Evolutionary conservation across 768 basidiomycete genomes (phyloP).

Genomic region (Polyporus arcularius): DNA sequence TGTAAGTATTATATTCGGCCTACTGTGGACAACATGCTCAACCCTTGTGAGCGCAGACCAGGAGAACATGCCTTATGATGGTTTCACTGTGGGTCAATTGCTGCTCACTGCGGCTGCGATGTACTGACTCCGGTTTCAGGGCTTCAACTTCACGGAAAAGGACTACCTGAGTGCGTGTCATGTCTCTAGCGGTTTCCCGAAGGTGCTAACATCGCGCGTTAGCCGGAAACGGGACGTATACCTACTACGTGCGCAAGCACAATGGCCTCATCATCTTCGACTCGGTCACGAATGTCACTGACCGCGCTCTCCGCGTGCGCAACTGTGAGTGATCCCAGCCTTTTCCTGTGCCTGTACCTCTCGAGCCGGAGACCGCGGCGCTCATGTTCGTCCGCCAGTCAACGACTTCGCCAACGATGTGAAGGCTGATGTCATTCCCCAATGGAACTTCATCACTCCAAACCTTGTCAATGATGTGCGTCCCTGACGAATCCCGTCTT

Average conservation of each 20-base stretch:
- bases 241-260: constrained; percentile 60
- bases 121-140: constrained; percentile 23
- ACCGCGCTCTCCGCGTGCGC: constrained; percentile 46
- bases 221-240: constrained; percentile 33
- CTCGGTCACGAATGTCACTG: constrained; percentile 44
- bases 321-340: constrained; percentile 37
- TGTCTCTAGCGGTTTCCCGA: too few relatives aligned
- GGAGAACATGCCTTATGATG: constrained; percentile 57
- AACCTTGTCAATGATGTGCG: constrained; percentile 55
- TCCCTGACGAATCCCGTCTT: not conserved
- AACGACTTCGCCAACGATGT: constrained; percentile 63
- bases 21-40: not conserved
- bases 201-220: too few relatives aligned
- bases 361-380: not conserved
- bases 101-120: not conserved
- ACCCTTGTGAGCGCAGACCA: constrained; percentile 34
- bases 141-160: constrained; percentile 38
- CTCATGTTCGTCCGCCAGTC: constrained; percentile 23
- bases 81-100: constrained; percentile 31
- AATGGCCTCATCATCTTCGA: constrained; percentile 54
- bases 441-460: constrained; percentile 65
- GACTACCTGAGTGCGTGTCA: constrained; percentile 39
- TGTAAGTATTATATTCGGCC: constrained; percentile 27
- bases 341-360: not conserved
- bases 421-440: constrained; percentile 49